These are phyloP conservation scores for Lablab purpureus DNA, from an alignment of 306 rosid species.

Conservation along the genomic window DNA sequence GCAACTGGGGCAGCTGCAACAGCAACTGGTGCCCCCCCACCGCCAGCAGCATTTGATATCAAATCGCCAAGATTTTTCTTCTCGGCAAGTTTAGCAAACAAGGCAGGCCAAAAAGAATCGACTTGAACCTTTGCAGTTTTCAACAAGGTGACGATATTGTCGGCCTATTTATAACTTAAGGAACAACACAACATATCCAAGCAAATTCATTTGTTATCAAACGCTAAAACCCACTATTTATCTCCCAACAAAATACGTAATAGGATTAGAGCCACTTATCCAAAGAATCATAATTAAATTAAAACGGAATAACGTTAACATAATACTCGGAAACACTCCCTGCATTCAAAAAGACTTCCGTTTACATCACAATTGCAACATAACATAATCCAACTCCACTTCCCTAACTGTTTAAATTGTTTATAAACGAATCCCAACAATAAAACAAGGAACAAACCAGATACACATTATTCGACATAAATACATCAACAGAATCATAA, in stretches of 20 bases:
- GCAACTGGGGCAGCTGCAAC: conserved; percentile 70
- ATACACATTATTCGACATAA: not conserved
- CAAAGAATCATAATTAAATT: no score
- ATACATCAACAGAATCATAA: not conserved
- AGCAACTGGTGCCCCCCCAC: conserved; percentile 70
- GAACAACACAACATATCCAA: conserved; percentile 15
- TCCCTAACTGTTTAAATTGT: not conserved
- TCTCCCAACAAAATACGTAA: not conserved
- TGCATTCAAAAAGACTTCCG: not conserved
- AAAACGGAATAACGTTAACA: not conserved
- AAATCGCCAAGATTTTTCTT: conserved; percentile 71
- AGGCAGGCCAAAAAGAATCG: conserved; percentile 72
- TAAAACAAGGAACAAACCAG: not conserved
- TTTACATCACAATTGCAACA: not conserved
- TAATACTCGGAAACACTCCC: not conserved
- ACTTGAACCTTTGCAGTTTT: conserved; percentile 64
- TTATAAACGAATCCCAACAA: not conserved
- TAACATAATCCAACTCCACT: not conserved
- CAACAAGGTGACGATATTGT: conserved; percentile 68
- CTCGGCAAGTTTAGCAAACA: conserved; percentile 85
- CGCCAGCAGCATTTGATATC: conserved; percentile 68
- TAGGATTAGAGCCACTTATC: not conserved
- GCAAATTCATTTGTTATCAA: not conserved
- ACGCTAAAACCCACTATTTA: not conserved
- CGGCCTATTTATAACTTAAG: conserved; percentile 64